Evolutionary conservation across 2,329 filamentous ascomycete species (phyloP).

Genomic region (Xylariaceae sp.): DNA sequence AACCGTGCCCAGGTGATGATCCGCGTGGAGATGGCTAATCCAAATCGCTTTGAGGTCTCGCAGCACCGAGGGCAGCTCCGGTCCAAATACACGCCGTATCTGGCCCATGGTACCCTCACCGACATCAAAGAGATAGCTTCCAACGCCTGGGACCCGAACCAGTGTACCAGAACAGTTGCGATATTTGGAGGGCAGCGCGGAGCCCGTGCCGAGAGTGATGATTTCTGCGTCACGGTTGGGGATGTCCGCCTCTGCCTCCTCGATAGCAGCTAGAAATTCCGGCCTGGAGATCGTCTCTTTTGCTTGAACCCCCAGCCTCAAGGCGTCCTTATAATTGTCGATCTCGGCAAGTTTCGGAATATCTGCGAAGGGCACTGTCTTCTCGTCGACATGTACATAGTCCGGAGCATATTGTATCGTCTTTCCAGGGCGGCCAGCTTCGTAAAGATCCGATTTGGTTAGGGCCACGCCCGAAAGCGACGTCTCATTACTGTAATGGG

Average conservation of each 20-base stretch:
- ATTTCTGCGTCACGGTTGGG: constrained; percentile 74
- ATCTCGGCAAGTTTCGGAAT: constrained; percentile 37
- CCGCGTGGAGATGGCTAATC: constrained; percentile 93
- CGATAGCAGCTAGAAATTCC: constrained; percentile 32
- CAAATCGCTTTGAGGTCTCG: constrained; percentile 74
- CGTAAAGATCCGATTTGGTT: constrained; percentile 26
- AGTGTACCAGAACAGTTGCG: constrained; percentile 91
- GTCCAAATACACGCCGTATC: constrained; percentile 65
- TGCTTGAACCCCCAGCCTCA: constrained; percentile 48
- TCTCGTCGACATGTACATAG: constrained; percentile 41
- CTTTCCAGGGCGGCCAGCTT: constrained; percentile 41
- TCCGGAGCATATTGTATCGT: constrained; percentile 44
- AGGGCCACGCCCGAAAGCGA: constrained; percentile 22
- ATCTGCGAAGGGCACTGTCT: constrained; percentile 45
- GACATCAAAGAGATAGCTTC: constrained; percentile 86
- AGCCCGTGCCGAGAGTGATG: constrained; percentile 84
- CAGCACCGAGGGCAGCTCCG: constrained; percentile 66
- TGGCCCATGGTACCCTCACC: constrained; percentile 92
- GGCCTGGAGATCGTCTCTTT: constrained; percentile 27
- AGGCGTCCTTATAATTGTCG: constrained; percentile 39
- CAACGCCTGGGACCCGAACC: constrained; percentile 73
- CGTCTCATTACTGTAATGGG: constrained; percentile 56
- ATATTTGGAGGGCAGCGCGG: constrained; percentile 83
- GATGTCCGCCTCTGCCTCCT: constrained; percentile 55
- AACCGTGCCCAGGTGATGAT: constrained; percentile 86